Percentiles rank a stretch among this genome's conserved stretches.
Evolutionary conservation across 108 stramenopile genomes (phyloP).

Genomic region (Pinguiococcus pyrenoidosus): DNA sequence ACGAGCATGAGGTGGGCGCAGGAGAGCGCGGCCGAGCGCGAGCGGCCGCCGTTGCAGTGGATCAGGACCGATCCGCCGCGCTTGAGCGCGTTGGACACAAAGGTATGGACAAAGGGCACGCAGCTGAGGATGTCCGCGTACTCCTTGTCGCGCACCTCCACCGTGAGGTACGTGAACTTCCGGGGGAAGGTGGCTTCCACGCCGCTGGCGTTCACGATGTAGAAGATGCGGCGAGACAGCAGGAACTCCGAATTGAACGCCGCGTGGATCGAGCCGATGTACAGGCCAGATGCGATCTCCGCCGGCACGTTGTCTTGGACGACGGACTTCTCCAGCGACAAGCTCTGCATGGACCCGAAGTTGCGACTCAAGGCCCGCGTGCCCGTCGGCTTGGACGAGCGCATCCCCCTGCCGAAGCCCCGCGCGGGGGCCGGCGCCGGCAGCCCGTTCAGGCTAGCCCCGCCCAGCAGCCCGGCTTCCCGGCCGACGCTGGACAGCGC

Average conservation of each 20-base stretch:
- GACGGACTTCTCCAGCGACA: too few species aligned
- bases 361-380: too few species aligned
- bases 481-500: too few species aligned
- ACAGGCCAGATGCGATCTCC: constrained; percentile 19
- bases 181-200: constrained; percentile 32
- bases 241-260: constrained; percentile 33
- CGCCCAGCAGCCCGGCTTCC: too few species aligned
- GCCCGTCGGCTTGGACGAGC: too few species aligned
- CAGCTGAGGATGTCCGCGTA: constrained; percentile 31
- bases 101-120: too few species aligned
- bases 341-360: too few species aligned
- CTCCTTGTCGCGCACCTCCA: constrained; percentile 38
- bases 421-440: too few species aligned
- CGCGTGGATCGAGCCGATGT: constrained; percentile 32
- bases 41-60: constrained; percentile 33
- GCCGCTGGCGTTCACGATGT: constrained; percentile 30
- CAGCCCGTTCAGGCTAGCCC: too few species aligned
- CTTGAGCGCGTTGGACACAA: too few species aligned
- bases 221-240: constrained; percentile 25
- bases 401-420: too few species aligned
- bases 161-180: constrained; percentile 35
- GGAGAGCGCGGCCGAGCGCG: constrained; percentile 28
- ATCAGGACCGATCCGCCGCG: constrained; percentile 32
- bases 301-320: constrained; percentile 30
- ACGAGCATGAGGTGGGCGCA: constrained; percentile 27